phyloP scores from a whole-genome alignment of 495 filamentous ascomycete genomes.

The Stereocaulon alpinum region DNA sequence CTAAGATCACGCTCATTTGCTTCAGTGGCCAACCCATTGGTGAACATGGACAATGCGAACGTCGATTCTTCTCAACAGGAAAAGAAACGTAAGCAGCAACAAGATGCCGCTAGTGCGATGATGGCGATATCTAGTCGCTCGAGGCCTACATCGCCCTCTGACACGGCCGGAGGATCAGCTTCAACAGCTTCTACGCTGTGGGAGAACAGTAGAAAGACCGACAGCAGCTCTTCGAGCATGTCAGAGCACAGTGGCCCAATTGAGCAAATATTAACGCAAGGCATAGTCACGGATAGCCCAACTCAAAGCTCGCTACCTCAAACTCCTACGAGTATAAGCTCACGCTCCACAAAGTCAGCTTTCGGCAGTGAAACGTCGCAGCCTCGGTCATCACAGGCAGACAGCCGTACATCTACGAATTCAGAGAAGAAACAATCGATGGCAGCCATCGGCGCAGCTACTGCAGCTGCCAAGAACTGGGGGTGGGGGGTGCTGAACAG shows the following conservation, averaged over 20 bases:
- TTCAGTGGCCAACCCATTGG: slow-evolving; percentile 49
- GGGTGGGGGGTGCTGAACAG: slow-evolving; percentile 60
- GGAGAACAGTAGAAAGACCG: slow-evolving; percentile 11
- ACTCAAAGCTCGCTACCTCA: slow-evolving; percentile 16
- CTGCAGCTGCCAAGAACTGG: slow-evolving; percentile 78
- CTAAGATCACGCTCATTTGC: slow-evolving; percentile 57
- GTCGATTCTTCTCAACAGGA: slow-evolving; percentile 41
- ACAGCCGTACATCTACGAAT: slow-evolving; percentile 3
- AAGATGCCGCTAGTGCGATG: slow-evolving; percentile 51
- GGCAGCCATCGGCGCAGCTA: slow-evolving; percentile 58
- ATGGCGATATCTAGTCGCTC: slow-evolving; percentile 55
- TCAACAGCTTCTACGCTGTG: slow-evolving; percentile 29
- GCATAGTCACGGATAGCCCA: slow-evolving; percentile 8
- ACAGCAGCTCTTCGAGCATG: slow-evolving; percentile 33
- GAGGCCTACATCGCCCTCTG: slow-evolving; percentile 44
- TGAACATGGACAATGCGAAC: slow-evolving; percentile 51
- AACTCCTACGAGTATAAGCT: slow-evolving; percentile 13
- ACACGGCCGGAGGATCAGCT: slow-evolving; percentile 43
- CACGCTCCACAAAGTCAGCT: slow-evolving; percentile 11
- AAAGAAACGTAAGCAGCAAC: slow-evolving; percentile 36
- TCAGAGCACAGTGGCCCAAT: slow-evolving; percentile 23
- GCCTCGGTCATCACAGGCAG: slow-evolving; percentile 10
- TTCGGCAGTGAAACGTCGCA: background rate
- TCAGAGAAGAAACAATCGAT: slow-evolving; percentile 22
- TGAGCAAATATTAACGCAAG: slow-evolving; percentile 6